Base-by-base conservation (phyloP, 352 stramenopile species). In the Pythium guiyangense region DNA sequence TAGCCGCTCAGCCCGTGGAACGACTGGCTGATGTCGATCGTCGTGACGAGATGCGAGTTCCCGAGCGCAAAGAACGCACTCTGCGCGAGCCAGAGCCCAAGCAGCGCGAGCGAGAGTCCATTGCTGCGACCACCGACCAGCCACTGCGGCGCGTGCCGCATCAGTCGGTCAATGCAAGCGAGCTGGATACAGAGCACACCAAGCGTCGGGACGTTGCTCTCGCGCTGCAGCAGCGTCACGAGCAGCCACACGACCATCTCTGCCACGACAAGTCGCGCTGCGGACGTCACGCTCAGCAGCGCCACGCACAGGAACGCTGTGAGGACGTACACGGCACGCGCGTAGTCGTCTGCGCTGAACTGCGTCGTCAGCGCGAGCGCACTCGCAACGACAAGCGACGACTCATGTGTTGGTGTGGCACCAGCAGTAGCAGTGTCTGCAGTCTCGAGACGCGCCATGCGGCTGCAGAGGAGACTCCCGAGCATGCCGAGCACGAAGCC, bases 11-110 rank as follows among this genome's bases (percentile, higher is more conserved):
- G 63, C 0, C 87, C 87, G 54, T 88, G 84, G 48, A 95, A 96
- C 6, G 86, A 89, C 58, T 92, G 84, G 42, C 84, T 94, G 34
- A 96, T 92, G 62, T 96, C 87, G 54, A 96, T 84, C 2, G 87
- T 96, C 17, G 83, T 93, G 48, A 96, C 84, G 54, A 96, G 69
- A 49, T 96, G 87, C 37, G 87, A 96, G 54, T 96, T 96, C 20
- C 86, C 87, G 0, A 96, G 67, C 8, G 87, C 78, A 42, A 93
- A 96, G 49, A 96, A 96, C 15, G 79, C 59, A n/a, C 62, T 59
- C 55, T 90, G 81, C 2, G 78, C 70, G n/a, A 94, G 20, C 74
- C 75, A 81, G 29, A 74, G 18, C 18, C 60, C 54, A 4, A 86
- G 26, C 20, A 66, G 59, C 1, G 64, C 67, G 2, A 80, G 10